A percentile compares a stretch with the other conserved stretches of the same genome.
phyloP scores from a whole-genome alignment of 2,329 filamentous ascomycete genomes.

The Alternaria triticina region DNA sequence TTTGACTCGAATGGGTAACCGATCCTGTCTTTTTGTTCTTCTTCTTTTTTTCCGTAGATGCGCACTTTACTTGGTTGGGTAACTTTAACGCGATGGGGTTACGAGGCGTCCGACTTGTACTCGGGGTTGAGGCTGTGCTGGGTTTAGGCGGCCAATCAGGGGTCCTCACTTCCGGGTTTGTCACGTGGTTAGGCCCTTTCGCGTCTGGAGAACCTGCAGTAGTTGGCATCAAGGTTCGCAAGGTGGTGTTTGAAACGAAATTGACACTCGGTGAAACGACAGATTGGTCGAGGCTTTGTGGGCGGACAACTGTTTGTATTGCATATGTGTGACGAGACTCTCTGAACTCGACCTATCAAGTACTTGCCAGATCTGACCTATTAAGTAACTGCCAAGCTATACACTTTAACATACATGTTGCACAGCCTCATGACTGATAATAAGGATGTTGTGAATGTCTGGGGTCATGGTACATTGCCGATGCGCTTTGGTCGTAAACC shows the following conservation, averaged over 20 bases:
- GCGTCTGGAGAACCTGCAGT: background rate
- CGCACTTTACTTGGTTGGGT: background rate
- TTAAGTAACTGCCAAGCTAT: slow-evolving; percentile 6
- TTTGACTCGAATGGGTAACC: background rate
- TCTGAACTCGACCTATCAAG: background rate
- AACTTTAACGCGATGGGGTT: background rate
- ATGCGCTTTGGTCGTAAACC: slow-evolving; percentile 6
- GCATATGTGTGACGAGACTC: background rate
- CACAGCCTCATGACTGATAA: slow-evolving; percentile 31
- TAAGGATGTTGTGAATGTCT: slow-evolving; percentile 20
- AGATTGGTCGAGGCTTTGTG: background rate
- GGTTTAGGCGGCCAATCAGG: slow-evolving; percentile 2
- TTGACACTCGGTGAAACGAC: background rate
- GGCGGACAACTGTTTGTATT: background rate
- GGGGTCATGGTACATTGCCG: slow-evolving; percentile 28
- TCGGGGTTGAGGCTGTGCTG: slow-evolving; percentile 11
- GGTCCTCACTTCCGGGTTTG: background rate
- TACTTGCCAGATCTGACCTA: background rate
- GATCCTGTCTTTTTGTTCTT: background rate
- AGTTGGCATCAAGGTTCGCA: background rate
- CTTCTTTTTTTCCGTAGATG: background rate
- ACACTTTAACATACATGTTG: slow-evolving; percentile 9
- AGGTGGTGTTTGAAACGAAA: background rate
- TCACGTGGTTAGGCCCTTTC: background rate
- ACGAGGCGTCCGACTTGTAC: slow-evolving; percentile 8